phyloP scores from a whole-genome alignment of 2,329 filamentous ascomycete genomes.

The Furcasterigmium furcatum region DNA sequence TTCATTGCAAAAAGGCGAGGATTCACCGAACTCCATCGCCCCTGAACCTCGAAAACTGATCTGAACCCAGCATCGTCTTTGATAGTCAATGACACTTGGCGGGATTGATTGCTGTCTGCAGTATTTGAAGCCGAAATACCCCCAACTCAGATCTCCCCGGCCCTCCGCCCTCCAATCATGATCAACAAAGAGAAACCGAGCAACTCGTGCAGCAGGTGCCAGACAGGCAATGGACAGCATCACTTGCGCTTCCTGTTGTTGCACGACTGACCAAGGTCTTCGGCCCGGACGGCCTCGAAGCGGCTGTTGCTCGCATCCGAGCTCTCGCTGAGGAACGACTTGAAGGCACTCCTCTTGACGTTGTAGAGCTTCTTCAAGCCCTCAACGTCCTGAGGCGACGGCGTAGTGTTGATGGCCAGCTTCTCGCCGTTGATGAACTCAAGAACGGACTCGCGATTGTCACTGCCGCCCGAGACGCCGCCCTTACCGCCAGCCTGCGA shows the following conservation, averaged over 20 bases:
- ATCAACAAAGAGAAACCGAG: not conserved
- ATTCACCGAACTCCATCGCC: not conserved
- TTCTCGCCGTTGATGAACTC: not conserved
- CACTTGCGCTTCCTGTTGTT: not conserved
- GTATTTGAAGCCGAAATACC: not conserved
- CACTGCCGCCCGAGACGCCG: not conserved
- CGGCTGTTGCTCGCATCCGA: not conserved
- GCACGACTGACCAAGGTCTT: not conserved
- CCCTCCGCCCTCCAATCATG: not conserved
- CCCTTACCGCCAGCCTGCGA: slow-evolving; percentile 8
- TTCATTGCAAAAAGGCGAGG: not conserved
- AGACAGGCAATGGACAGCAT: not conserved
- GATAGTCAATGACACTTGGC: not conserved
- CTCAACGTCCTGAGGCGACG: not conserved
- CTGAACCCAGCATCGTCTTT: not conserved
- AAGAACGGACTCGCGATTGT: not conserved
- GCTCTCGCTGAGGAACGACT: not conserved
- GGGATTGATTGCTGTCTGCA: not conserved
- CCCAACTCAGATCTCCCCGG: not conserved
- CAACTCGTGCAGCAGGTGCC: not conserved
- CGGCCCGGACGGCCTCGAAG: not conserved
- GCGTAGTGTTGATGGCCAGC: not conserved
- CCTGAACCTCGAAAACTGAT: not conserved
- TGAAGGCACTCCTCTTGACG: not conserved
- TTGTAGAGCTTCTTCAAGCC: not conserved